Base-by-base conservation (phyloP, 2,329 filamentous ascomycete species). In the Nannizzia gypsea region DNA sequence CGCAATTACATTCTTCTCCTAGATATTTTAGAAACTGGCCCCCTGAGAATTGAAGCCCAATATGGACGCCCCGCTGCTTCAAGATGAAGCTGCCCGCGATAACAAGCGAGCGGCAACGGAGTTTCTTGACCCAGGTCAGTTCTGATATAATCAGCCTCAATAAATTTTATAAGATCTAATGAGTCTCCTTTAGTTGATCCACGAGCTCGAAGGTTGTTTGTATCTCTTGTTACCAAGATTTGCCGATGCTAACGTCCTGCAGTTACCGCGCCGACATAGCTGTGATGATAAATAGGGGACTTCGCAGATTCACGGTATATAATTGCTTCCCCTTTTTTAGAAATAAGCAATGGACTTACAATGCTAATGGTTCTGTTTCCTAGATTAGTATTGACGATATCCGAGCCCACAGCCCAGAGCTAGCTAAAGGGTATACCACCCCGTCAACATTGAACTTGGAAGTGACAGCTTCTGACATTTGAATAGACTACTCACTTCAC, bases 201-300 rank as follows among this genome's bases (percentile, higher is more conserved):
- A 24, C 74, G 79, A 63, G 80, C 80, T 62, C 78, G 81, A 69
- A 81, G 78, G 78, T 81, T 28, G 34, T 36, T 17, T 3, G 22
- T 46, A 26, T 56, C 26, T 36, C 50, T 38, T 38, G 11, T 13
- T 2, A 36, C 22, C 28, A 60, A 66, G 67, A 59, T 69, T 62
- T n/a, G 42, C 57, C 34, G 15, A 20, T 82, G 79, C 78, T 68
- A 78, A 81, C 69, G 26, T 76, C 77, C 42, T 78, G 80, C 73
- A 95, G 89, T 74, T 96, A 96, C 76, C 84, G 90, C 70, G 85
- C 90, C 63, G 90, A 95, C 69, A 95, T 97, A 69, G 84, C 95
- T 64, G 76, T 85, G 65, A 86, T 86, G 83, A 77, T 86, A 58
- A 85, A 86, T 69, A 79, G 83, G 63, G 81, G 81, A 22, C 70